Evolutionary conservation across 352 stramenopile species (phyloP).

Genomic region (Phytopythium cucurbitacearum): DNA sequence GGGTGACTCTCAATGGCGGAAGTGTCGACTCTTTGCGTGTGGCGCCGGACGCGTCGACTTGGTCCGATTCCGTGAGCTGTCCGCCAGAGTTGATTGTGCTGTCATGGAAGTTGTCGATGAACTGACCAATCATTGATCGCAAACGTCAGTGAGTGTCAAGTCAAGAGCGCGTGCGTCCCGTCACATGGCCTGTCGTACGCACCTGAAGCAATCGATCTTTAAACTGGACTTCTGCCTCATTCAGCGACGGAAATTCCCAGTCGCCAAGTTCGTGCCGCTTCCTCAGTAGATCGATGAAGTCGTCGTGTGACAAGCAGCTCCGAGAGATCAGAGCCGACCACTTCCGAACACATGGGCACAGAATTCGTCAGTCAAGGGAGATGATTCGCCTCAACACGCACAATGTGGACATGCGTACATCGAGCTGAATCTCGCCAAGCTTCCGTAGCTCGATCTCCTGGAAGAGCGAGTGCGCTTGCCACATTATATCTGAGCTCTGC

Average conservation of each 20-base stretch:
- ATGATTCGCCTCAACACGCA: not conserved
- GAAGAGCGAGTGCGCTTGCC: constrained; percentile 41
- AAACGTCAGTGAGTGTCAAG: too few species aligned
- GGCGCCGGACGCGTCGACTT: not conserved
- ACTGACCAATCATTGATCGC: not conserved
- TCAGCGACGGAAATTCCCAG: constrained; percentile 44
- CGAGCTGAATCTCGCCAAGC: constrained; percentile 37
- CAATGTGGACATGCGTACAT: constrained; percentile 21
- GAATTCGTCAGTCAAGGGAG: not conserved
- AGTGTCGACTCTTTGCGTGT: not conserved
- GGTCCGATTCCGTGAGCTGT: not conserved
- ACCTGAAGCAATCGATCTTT: constrained; percentile 32
- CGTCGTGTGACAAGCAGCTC: constrained; percentile 27
- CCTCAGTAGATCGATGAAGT: constrained; percentile 24
- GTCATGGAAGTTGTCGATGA: not conserved
- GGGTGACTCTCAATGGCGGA: too few species aligned
- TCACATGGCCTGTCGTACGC: not conserved
- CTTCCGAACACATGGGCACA: constrained; percentile 11
- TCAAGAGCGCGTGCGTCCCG: not conserved
- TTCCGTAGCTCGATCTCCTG: constrained; percentile 39
- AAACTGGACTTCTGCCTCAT: constrained; percentile 31
- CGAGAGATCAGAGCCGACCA: constrained; percentile 44
- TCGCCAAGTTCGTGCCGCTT: constrained; percentile 52
- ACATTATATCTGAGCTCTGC: constrained; percentile 18
- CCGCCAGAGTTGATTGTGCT: not conserved